Percentiles rank a stretch among this genome's conserved stretches.
Evolutionary conservation across 305 asterid species (phyloP).

Genomic region (Solanum hybrid): DNA sequence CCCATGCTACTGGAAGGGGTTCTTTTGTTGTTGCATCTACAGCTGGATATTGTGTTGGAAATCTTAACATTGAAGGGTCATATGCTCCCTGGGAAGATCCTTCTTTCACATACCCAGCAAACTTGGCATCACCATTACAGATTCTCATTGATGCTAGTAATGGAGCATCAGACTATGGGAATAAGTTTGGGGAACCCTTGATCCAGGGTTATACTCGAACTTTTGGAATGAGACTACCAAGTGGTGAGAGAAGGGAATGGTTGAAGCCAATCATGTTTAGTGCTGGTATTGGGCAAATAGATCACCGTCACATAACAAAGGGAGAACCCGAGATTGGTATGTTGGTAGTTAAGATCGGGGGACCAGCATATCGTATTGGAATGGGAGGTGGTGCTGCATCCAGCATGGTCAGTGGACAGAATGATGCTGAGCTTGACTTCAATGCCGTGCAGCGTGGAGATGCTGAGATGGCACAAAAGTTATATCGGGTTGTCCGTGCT

Average conservation of each 20-base stretch:
- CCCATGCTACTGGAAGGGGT: conserved; percentile 95
- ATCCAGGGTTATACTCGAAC: conserved; percentile 94
- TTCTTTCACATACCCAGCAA: conserved; percentile 64
- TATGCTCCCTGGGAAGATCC: conserved; percentile 96
- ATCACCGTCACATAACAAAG: conserved; percentile 68
- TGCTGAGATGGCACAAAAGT: conserved; percentile 94
- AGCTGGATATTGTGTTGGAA: conserved; percentile 93
- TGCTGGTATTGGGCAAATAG: conserved; percentile 93
- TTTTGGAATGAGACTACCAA: conserved; percentile 89
- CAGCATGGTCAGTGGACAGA: conserved; percentile 98
- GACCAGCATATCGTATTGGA: conserved; percentile 95
- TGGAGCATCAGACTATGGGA: conserved; percentile 96
- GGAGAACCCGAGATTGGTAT: conserved; percentile 91
- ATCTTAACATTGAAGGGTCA: conserved; percentile 77
- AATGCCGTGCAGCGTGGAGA: conserved; percentile 98
- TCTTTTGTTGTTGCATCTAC: conserved; percentile 88
- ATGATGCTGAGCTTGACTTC: conserved; percentile 83
- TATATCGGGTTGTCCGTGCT: conserved; percentile 85
- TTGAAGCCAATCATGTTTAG: conserved; percentile 94
- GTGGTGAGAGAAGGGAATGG: conserved; percentile 94
- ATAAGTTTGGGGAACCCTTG: conserved; percentile 90
- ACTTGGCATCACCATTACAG: conserved; percentile 81
- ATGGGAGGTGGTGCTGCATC: conserved; percentile 99
- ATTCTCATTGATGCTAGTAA: conserved; percentile 87
- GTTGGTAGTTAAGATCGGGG: conserved; percentile 94